These are phyloP conservation scores for Penstemon davidsonii DNA, from an alignment of 257 asterid species.

Conservation along the genomic window DNA sequence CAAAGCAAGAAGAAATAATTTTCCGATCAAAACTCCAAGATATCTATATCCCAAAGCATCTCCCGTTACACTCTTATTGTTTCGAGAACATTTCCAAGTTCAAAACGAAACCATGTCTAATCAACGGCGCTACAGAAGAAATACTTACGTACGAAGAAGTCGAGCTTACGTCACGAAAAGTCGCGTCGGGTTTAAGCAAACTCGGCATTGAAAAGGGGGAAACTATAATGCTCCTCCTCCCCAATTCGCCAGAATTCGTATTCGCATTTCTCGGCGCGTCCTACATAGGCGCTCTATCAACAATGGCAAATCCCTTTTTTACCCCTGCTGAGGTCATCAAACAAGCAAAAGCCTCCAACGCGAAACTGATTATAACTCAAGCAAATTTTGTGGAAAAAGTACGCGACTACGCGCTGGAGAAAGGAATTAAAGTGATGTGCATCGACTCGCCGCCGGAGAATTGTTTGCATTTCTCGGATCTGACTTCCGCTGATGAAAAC, in stretches of 20 bases:
- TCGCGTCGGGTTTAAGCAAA: constrained; percentile 58
- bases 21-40: constrained; percentile 82
- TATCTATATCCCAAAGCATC: constrained; percentile 65
- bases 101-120: constrained; percentile 51
- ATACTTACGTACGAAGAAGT: constrained; percentile 61
- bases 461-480: constrained; percentile 52
- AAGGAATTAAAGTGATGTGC: constrained; percentile 44
- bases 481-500: constrained; percentile 43
- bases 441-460: constrained; percentile 48
- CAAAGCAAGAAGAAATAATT: constrained; percentile 42
- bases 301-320: constrained; percentile 83
- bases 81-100: constrained; percentile 54
- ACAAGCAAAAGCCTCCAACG: constrained; percentile 65
- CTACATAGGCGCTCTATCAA: constrained; percentile 59
- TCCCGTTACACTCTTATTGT: constrained; percentile 71
- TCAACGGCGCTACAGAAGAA: constrained; percentile 64
- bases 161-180: constrained; percentile 48
- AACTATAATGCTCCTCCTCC: constrained; percentile 80
- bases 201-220: constrained; percentile 69
- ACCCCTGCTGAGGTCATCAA: constrained; percentile 66
- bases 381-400: constrained; percentile 52
- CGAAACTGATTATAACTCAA: constrained; percentile 61
- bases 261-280: constrained; percentile 85
- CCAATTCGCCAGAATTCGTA: constrained; percentile 69
- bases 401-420: constrained; percentile 42